phyloP scores from a whole-genome alignment of 2,329 filamentous ascomycete genomes.

The Torrubiella hemipterigena region DNA sequence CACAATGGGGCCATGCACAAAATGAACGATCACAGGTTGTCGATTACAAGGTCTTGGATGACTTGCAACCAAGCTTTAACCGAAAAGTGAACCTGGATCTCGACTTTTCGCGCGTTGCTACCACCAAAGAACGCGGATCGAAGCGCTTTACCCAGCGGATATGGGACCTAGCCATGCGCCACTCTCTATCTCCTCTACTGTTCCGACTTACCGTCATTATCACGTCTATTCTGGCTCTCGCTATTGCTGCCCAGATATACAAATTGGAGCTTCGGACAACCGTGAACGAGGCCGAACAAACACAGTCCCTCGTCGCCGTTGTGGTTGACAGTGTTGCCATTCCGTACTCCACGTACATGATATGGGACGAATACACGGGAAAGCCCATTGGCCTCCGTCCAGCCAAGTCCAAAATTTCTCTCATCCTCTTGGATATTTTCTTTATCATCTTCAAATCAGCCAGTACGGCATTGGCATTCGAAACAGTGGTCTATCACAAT shows the following conservation, averaged over 20 bases:
- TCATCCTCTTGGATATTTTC: constrained; percentile 84
- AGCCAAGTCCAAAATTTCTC: constrained; percentile 71
- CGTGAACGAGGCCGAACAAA: constrained; percentile 40
- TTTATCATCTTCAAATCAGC: constrained; percentile 97
- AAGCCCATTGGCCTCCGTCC: constrained; percentile 82
- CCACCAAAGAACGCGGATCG: constrained; percentile 17
- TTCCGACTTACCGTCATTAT: constrained; percentile 74
- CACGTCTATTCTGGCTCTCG: constrained; percentile 73
- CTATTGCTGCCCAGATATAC: constrained; percentile 65
- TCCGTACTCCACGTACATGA: constrained; percentile 86
- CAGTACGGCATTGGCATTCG: constrained; percentile 82
- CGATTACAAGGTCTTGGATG: constrained; percentile 29
- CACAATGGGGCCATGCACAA: constrained; percentile 33
- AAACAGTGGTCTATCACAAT: constrained; percentile 56
- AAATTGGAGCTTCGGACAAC: constrained; percentile 37
- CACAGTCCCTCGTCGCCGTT: constrained; percentile 79
- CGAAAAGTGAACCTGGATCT: constrained; percentile 20
- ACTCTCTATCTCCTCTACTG: constrained; percentile 73
- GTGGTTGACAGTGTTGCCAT: constrained; percentile 81
- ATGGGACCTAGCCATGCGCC: constrained; percentile 60
- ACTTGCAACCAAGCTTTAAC: constrained; percentile 36
- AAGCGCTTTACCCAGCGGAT: constrained; percentile 38
- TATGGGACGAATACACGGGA: constrained; percentile 90
- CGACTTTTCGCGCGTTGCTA: constrained; percentile 14
- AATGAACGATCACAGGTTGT: constrained; percentile 37